Base-by-base conservation (phyloP, 2,329 filamentous ascomycete genomes). In the Fusarium goolgardi region DNA sequence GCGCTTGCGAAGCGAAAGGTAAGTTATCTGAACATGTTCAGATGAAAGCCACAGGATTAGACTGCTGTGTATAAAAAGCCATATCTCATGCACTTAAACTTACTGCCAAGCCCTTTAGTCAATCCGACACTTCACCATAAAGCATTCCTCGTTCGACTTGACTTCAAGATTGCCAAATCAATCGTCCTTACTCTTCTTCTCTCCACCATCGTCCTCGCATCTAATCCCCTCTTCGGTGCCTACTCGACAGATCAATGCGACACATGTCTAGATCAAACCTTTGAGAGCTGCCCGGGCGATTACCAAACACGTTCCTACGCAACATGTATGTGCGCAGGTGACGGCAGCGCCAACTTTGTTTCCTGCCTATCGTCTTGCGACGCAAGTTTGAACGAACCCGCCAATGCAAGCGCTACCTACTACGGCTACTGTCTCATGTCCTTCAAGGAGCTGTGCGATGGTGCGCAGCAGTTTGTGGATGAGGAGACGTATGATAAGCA, bases 251-350 rank as follows among this genome's bases (percentile, higher is more conserved):
- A 23, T 18, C 2, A 23, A 29, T 54, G 51, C 40, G 51, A 54
- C 31, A 12, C 51, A n/a, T 54, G 51, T 23, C 23, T 54, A 0
- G 51, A 54, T 6, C 18, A 54, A 13, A 34, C 31, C 40, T 54
- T 20, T 5, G 12, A 44, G 21, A 54, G 51, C 12, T 54, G 51
- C 9, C 40, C 40, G 18, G 51, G 51, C 1, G n/a, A 54, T 9
- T 54, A 54, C 40, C 8, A 54, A 7, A 27, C 23, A 2, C 51
- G 51, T 1, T 15, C 51, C 1, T 54, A 54, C 37, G 51, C 51
- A 12, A 54, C 51, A 27, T 54, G 51, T 15, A 54, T 54, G 51
- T 54, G 51, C 5, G 51, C 31, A 34, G 51, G 51, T 5, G 31
- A 54, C 4, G 51, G 51, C 1, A 46, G 51, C 3, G 15, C 6